Evolutionary conservation across 2,329 filamentous ascomycete genomes (phyloP), one percentile per base, ranked within the genome.

Genomic region (Alternaria gansuensis): DNA sequence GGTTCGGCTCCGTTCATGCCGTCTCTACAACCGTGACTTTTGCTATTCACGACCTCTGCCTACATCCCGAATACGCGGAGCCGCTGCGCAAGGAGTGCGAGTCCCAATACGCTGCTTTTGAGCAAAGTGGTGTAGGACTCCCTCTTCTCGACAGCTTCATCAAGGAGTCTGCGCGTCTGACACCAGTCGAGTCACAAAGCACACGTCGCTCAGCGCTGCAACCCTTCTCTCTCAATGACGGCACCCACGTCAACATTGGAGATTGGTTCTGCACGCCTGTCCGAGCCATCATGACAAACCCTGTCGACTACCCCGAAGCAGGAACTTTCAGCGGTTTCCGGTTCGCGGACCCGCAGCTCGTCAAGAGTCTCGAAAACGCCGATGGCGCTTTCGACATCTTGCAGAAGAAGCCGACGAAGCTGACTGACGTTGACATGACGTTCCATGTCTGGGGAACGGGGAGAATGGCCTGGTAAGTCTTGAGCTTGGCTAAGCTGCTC

Each of bases 1-100:
- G 74, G 75, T 77, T 75, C 41, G 74, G 75, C 1, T 74, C 74
- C 0, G 69, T 77, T 1, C 74, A 77, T 29, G 58, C 54, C 2
- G 21, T 72, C 1, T 62, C 73, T 0, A 71, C 67, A 45, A 66
- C 56, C 2, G 46, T 62, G 2, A 59, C 57, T 6, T 67, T 68
- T 45, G 60, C 64, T 1, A 66, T 68, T 11, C 59, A 66, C 33
- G 63, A 66, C 49, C 51, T 68, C 2, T 64, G 64, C 37, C 26
- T 64, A 3, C 57, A 68, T 23, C 61, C 62, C 23, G 64, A 68
- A 53, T 68, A 68, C 37, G 50, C 59, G 10, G 54, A 54, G 5
- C 66, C 64, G 1, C 61, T 69, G 8, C 63, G 65, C 0, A 53
- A 54, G 8, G 67, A 68, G 41, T 56, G 61, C 44, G 40, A 65